A percentile compares a stretch with the other conserved stretches of the same genome.
Evolutionary conservation across 352 stramenopile genomes (phyloP).

Genomic region (Thalassiosira livingstoniorum): DNA sequence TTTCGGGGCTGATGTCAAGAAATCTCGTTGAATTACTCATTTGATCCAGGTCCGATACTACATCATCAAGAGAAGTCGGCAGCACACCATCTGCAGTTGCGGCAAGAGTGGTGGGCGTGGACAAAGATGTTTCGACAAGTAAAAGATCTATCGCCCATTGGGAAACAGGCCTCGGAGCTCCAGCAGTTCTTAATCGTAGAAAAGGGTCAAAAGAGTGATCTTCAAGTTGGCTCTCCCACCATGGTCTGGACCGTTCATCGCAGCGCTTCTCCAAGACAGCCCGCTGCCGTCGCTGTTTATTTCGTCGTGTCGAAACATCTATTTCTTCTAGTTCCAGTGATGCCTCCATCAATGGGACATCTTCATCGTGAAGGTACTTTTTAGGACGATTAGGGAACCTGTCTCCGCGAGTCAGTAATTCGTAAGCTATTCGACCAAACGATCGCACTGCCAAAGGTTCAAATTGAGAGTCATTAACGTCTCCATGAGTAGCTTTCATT

Average conservation of each 20-base stretch:
- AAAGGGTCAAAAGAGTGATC: not conserved
- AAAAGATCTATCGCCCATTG: not conserved
- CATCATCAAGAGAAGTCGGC: not conserved
- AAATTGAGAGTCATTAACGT: no score
- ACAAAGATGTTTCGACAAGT: not conserved
- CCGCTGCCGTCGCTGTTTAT: not conserved
- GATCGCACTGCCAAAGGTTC: not conserved
- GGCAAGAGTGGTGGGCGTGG: not conserved
- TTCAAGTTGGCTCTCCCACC: not conserved
- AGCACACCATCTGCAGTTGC: not conserved
- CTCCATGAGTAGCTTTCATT: no score
- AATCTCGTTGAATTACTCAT: no score
- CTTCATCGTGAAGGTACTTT: not conserved
- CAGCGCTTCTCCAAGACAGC: no score
- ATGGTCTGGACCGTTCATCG: not conserved
- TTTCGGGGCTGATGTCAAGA: no score
- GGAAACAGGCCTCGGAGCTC: not conserved
- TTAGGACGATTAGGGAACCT: not conserved
- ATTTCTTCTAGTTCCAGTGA: not conserved
- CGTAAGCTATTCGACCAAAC: not conserved
- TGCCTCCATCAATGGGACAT: not conserved
- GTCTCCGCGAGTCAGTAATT: not conserved
- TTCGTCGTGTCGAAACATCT: not conserved
- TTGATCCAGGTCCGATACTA: not conserved
- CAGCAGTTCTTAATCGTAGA: not conserved